phyloP scores from a whole-genome alignment of 192 early-diverging fungal genomes.

The Mortierella antarctica region DNA sequence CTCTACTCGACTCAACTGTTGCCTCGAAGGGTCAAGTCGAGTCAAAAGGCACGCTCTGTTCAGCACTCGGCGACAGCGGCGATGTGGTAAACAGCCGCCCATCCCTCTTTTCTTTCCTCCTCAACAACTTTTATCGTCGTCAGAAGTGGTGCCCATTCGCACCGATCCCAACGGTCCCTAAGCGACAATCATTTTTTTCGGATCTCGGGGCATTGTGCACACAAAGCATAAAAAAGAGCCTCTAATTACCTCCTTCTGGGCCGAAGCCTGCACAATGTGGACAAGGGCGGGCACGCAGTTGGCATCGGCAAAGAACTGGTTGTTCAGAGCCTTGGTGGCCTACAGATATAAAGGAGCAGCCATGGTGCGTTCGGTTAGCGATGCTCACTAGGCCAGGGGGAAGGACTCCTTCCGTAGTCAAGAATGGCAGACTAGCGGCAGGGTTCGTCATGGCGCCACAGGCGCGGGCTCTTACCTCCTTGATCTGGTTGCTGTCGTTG shows the following conservation, averaged over 20 bases:
- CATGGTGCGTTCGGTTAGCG: not conserved
- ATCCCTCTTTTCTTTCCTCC: too few relatives aligned
- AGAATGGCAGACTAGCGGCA: not conserved
- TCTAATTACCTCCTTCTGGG: constrained; percentile 68
- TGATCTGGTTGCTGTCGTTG: constrained; percentile 67
- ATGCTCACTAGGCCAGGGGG: not conserved
- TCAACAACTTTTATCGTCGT: too few relatives aligned
- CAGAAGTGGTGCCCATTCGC: too few relatives aligned
- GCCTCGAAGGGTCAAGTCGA: too few relatives aligned
- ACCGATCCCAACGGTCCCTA: not conserved
- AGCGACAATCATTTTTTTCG: too few relatives aligned
- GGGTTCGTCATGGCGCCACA: too few relatives aligned
- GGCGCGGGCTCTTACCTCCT: constrained; percentile 27
- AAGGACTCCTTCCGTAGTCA: not conserved
- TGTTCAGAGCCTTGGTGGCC: constrained; percentile 80
- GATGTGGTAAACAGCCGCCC: too few relatives aligned
- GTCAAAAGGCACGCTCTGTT: too few relatives aligned
- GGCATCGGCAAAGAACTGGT: constrained; percentile 75
- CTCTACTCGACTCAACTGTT: too few relatives aligned
- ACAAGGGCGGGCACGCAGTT: constrained; percentile 86
- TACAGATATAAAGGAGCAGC: constrained; percentile 13
- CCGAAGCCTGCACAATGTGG: constrained; percentile 73
- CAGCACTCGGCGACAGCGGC: too few relatives aligned
- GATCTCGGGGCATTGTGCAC: too few relatives aligned
- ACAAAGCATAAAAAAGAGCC: not conserved